Evolutionary conservation across 306 rosid species (phyloP).

Genomic region (Vigna reflexopilosa): DNA sequence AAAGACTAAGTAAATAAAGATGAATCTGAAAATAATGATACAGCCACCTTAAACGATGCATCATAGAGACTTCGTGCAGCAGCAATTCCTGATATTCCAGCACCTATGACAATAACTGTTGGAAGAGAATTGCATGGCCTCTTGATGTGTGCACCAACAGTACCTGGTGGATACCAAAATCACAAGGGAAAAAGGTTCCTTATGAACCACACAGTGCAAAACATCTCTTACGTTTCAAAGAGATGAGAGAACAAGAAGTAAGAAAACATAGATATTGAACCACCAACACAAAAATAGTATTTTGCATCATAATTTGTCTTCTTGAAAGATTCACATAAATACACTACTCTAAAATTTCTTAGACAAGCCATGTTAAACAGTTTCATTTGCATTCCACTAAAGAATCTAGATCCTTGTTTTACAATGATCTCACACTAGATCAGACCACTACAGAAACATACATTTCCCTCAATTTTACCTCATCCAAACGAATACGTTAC

Average conservation of each 20-base stretch:
- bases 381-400: neutral
- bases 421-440: too few species aligned
- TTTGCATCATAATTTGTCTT: neutral
- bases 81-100: constrained; percentile 85
- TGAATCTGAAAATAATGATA: constrained; percentile 18
- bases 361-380: neutral
- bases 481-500: too few species aligned
- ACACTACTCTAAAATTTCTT: neutral
- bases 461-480: too few species aligned
- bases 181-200: constrained; percentile 19
- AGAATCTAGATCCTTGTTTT: neutral
- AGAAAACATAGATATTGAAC: neutral
- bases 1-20: neutral
- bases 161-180: constrained; percentile 47
- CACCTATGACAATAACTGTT: constrained; percentile 82
- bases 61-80: constrained; percentile 82
- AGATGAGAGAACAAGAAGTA: neutral
- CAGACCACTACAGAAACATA: too few species aligned
- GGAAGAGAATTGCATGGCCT: constrained; percentile 50
- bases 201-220: neutral
- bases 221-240: neutral
- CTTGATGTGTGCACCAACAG: constrained; percentile 49
- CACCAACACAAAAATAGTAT: neutral
- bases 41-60: constrained; percentile 73
- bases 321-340: neutral